Conservation (phyloP, 176 grass and related monocot species). For the Puccinellia tenuiflora region DNA sequence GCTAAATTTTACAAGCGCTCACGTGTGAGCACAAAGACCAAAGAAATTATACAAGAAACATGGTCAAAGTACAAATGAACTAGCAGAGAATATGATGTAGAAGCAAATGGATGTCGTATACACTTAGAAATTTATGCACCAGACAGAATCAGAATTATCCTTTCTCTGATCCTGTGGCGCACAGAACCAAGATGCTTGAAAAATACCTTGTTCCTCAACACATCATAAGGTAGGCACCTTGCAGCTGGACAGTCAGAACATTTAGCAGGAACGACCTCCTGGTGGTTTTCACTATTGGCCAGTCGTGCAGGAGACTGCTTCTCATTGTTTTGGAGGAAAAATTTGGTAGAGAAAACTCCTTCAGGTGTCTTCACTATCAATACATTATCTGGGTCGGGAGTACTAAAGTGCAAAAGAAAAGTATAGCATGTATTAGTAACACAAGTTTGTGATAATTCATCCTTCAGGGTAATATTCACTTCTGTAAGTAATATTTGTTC, state of each 20-base stretch:
- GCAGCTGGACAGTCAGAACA: constrained; percentile 48
- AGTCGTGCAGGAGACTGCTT: constrained; percentile 47
- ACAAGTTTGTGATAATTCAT: background rate
- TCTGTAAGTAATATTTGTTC: constrained; percentile 30
- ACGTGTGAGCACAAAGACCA: background rate
- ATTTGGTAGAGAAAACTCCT: constrained; percentile 70
- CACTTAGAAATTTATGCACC: background rate
- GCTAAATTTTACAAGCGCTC: background rate
- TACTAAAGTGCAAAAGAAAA: constrained; percentile 26
- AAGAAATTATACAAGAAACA: constrained; percentile 1
- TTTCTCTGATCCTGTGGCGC: background rate
- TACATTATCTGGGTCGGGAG: constrained; percentile 64
- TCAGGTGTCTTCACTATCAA: constrained; percentile 64
- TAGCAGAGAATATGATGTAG: background rate
- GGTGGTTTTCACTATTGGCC: constrained; percentile 42
- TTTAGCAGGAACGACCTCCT: constrained; percentile 31
- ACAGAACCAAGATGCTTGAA: background rate
- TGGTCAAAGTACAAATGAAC: background rate
- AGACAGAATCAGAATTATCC: background rate
- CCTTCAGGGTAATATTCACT: background rate
- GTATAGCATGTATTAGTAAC: background rate
- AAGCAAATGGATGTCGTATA: background rate
- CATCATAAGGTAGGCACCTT: constrained; percentile 68
- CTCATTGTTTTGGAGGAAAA: constrained; percentile 50
- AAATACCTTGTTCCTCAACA: constrained; percentile 56